These are phyloP conservation scores for Ophiocordyceps camponoti-rufipedis DNA, from an alignment of 2,329 filamentous ascomycete genomes.

Conservation along the genomic window DNA sequence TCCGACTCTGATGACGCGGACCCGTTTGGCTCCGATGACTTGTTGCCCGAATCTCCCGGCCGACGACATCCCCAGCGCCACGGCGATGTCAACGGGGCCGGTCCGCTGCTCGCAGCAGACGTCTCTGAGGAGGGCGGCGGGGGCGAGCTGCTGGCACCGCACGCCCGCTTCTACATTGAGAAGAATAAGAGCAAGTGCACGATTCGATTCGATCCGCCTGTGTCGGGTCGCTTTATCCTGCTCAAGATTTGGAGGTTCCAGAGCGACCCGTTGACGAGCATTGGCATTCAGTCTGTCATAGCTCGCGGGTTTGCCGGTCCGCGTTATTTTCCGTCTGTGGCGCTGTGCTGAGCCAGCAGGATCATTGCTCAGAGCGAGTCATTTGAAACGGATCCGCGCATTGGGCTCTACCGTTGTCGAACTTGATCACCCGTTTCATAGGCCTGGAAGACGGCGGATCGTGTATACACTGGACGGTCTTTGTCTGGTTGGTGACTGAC, in stretches of 20 bases:
- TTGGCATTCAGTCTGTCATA: slow-evolving; percentile 77
- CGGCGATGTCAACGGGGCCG: slow-evolving; percentile 4
- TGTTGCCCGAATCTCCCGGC: slow-evolving; percentile 8
- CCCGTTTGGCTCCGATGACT: slow-evolving; percentile 10
- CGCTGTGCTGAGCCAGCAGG: slow-evolving; percentile 28
- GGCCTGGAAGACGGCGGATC: no score
- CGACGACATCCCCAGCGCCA: slow-evolving; percentile 4
- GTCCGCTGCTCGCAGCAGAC: slow-evolving; percentile 9
- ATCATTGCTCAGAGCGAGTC: no score
- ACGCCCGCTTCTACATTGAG: slow-evolving; percentile 71
- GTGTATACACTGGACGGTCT: no score
- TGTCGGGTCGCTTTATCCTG: slow-evolving; percentile 67
- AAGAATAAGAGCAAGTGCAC: slow-evolving; percentile 70
- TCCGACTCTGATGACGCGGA: slow-evolving; percentile 15
- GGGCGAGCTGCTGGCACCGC: slow-evolving; percentile 46
- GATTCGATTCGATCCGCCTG: slow-evolving; percentile 66
- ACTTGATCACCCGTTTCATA: no score
- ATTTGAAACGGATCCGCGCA: no score
- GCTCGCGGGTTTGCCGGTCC: slow-evolving; percentile 74
- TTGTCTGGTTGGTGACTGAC: no score
- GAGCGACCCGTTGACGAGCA: slow-evolving; percentile 47
- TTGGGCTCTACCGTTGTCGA: no score
- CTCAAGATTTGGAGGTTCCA: slow-evolving; percentile 80
- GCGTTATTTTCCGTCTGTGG: slow-evolving; percentile 59
- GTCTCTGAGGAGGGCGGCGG: slow-evolving; percentile 20